Conservation (phyloP, 2,329 filamentous ascomycete genomes). For the Diaporthe batatas region DNA sequence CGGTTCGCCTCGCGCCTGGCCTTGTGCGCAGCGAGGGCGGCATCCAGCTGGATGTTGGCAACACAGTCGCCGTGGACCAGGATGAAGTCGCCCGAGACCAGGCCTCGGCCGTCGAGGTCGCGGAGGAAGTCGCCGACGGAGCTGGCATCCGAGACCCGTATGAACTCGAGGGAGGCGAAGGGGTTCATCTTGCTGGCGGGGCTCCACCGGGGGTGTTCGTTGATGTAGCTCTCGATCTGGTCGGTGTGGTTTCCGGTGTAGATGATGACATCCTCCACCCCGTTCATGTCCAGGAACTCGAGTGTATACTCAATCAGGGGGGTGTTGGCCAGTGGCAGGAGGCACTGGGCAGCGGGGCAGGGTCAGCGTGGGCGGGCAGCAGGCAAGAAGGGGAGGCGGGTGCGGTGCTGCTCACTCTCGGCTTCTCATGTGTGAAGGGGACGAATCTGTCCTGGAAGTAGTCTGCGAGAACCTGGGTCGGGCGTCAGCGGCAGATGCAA, state of each 20-base stretch:
- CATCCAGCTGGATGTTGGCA: slow-evolving; percentile 88
- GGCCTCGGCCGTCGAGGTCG: slow-evolving; percentile 86
- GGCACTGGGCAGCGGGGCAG: slow-evolving; percentile 71
- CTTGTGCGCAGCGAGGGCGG: slow-evolving; percentile 82
- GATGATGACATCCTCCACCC: slow-evolving; percentile 93
- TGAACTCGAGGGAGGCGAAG: slow-evolving; percentile 85
- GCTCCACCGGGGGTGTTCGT: slow-evolving; percentile 79
- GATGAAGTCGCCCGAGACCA: slow-evolving; percentile 92
- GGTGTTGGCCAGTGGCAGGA: slow-evolving; percentile 91
- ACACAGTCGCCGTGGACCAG: slow-evolving; percentile 94
- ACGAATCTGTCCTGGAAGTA: slow-evolving; percentile 93
- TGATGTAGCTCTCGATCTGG: slow-evolving; percentile 88
- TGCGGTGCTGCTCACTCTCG: slow-evolving; percentile 73
- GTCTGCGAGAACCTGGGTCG: slow-evolving; percentile 83
- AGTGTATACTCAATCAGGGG: slow-evolving; percentile 98
- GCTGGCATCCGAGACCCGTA: slow-evolving; percentile 84
- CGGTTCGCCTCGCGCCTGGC: slow-evolving; percentile 86
- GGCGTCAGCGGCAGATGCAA: slow-evolving; percentile 43
- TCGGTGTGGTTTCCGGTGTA: slow-evolving; percentile 92
- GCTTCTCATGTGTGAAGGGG: slow-evolving; percentile 89
- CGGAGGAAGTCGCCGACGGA: slow-evolving; percentile 96
- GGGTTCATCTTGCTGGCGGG: slow-evolving; percentile 68
- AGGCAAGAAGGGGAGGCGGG: slow-evolving; percentile 1
- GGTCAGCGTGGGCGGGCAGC: slow-evolving; percentile 39
- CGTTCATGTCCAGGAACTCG: slow-evolving; percentile 94